phyloP scores from a whole-genome alignment of 2,329 filamentous ascomycete genomes.

The Coniochaeta sp. region DNA sequence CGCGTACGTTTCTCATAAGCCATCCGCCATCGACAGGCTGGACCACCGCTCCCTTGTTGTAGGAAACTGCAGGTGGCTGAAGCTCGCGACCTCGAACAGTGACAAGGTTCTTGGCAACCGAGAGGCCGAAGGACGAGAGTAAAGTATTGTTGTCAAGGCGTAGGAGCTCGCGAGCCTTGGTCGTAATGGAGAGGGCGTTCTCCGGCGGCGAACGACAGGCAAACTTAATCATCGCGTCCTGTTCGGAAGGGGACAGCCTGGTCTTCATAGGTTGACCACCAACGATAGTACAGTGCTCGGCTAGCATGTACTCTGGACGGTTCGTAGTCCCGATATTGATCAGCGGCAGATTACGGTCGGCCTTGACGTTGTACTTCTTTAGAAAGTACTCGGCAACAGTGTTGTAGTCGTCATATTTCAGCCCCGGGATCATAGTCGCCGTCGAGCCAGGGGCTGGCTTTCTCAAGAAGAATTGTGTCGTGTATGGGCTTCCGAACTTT shows the following conservation, averaged over 20 bases:
- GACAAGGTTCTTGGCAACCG: slow-evolving; percentile 53
- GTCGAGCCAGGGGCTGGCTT: slow-evolving; percentile 10
- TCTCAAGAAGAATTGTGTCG: slow-evolving; percentile 24
- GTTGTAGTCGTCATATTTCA: slow-evolving; percentile 17
- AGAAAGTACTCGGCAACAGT: slow-evolving; percentile 37
- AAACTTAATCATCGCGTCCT: slow-evolving; percentile 62
- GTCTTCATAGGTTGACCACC: slow-evolving; percentile 57
- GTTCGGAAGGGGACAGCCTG: slow-evolving; percentile 54
- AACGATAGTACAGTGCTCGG: slow-evolving; percentile 56
- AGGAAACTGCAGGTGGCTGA: slow-evolving; percentile 50
- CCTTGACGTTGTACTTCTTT: slow-evolving; percentile 27
- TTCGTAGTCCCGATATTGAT: slow-evolving; percentile 56
- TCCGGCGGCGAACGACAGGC: slow-evolving; percentile 59
- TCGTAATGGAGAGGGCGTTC: slow-evolving; percentile 61
- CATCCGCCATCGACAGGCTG: slow-evolving; percentile 50
- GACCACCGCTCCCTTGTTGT: slow-evolving; percentile 28
- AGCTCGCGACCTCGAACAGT: slow-evolving; percentile 69
- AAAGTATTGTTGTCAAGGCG: slow-evolving; percentile 44
- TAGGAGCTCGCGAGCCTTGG: slow-evolving; percentile 48
- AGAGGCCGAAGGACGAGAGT: slow-evolving; percentile 53
- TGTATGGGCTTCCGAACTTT: slow-evolving; percentile 12
- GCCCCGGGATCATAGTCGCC: slow-evolving; percentile 9
- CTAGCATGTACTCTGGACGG: slow-evolving; percentile 57
- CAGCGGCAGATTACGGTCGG: slow-evolving; percentile 42
- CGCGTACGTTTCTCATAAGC: slow-evolving; percentile 57